Evolutionary conservation across 2,329 filamentous ascomycete species (phyloP), one percentile per base, ranked within the genome.

Genomic region (Ceratocystis alfenasii): DNA sequence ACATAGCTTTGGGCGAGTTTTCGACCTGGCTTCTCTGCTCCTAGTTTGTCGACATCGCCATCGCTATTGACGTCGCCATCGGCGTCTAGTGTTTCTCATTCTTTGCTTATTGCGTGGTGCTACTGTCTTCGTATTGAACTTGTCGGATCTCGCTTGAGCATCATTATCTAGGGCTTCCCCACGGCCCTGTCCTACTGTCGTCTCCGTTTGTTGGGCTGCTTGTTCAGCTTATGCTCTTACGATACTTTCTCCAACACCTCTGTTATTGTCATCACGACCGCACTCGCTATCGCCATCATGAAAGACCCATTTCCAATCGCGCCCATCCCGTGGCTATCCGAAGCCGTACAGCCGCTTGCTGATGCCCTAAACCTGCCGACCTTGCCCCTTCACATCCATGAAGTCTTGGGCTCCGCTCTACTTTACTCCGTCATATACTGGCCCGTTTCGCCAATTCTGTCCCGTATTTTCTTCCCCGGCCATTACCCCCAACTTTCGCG

Each of bases 381-480:
- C 5, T 81, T 94, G 22, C 87, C 88, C 17, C 76, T 88, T 62
- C 90, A 95, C 75, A 79, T 89, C 71, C 89, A 94, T 77, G 88
- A 95, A 75, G 81, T 93, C 62, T 68, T 89, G 66, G 76, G 84
- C 69, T 84, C 86, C 30, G 84, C 86, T 67, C 69, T 82, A 41
- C 76, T 88, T 69, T 95, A 95, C 78, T 83, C 86, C 64, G 74
- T 85, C 71, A 81, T 89, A 72, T 84, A 86, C 74, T 78, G 79
- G 70, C 80, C 84, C 68, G 72, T 91, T 69, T 87, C 89, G 63
- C 90, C 90, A 5, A 72, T 79, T 50, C 65, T 92, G 45, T 91
- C 88, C 44, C 78, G 76, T 59, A 72, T 77, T 66, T 74, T 90
- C 68, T 85, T 87, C 69, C 83, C 87, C 2, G 71, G 78, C 59